Evolutionary conservation across 805 yeast species (phyloP), one percentile per base, ranked within the genome.

Genomic region (Cyberlindnera xylosilytica): DNA sequence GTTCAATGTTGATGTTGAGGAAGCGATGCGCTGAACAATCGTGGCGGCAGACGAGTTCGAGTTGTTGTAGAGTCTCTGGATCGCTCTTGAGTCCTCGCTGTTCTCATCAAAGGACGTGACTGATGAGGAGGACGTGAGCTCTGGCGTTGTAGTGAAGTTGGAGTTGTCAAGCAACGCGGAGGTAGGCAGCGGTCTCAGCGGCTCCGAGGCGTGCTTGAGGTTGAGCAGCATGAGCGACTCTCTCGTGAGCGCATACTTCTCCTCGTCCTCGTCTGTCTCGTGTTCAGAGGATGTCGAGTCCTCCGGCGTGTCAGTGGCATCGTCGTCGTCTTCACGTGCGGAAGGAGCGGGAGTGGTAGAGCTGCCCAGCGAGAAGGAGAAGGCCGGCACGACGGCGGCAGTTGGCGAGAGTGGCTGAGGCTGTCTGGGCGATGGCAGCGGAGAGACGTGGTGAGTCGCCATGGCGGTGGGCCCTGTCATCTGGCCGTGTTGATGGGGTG

Each of bases 41-140:
- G 60, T 56, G 10, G 59, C 55, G 24, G 50, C 41, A 2, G 60
- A 56, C 2, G 58, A 48, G 44, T 46, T 52, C 3, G 59, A 51
- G 44, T 42, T 42, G 38, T 35, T 42, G 40, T 42, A 48, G 5
- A 47, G 41, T 20, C 34, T 42, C 17, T 42, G 44, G 13, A 39
- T 17, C 9, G 47, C 47, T 27, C 45, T 42, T 22, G 45, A 50
- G 28, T 50, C 56, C 15, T 46, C 54, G 28, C 54, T 51, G 3
- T 41, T 37, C 11, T 49, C 44, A 26, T 52, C 54, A 35, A 53
- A 53, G 11, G 60, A 55, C 13, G 54, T 45, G 11, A 54, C 37
- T 3, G 58, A 52, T 5, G 52, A 48, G 4, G 52, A 45, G 4
- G 45, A 42, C 2, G 49, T 45, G 24, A 48, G 44, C 26, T 44